Evolutionary conservation across 306 rosid species (phyloP), one percentile per base, ranked within the genome.

Genomic region (Luffa aegyptiaca): DNA sequence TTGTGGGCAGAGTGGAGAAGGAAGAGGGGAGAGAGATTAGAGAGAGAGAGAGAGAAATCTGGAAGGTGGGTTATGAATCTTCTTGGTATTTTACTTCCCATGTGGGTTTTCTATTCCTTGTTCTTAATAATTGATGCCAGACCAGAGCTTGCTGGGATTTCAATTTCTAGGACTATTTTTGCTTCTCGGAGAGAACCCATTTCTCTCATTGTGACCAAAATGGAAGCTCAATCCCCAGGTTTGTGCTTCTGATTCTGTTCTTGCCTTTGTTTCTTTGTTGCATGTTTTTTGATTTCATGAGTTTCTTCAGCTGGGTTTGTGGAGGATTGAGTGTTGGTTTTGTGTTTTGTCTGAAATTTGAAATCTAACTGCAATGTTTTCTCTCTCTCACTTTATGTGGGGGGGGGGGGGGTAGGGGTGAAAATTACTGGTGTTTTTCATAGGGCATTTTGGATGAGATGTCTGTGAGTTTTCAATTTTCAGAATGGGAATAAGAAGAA

Each of bases 151-250:
- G 31, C 85, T 74, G 65, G 79, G 69, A 78, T 86, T 82, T 61
- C 86, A 82, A 57, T 84, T 81, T 77, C 84, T 59, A 59, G 46
- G 18, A 80, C 81, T 76, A 31, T 51, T 77, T 45, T 55, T 31
- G 51, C 73, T 76, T 45, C 44, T 76, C 59, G 59, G 51, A 78
- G 44, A 69, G 14, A 84, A 75, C 68, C 85, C 84, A 78, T 66
- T 73, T 53, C 88, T 81, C 91, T 84, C 79, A 81, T 81, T 84
- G 79, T 84, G 69, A 57, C 86, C 49, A 83, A 81, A 81, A 85
- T 86, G 82, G 88, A 91, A 84, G 92, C 93, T 86, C 72, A 90
- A 86, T 82, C 98, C 84, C 90, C 96, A 84, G 98, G 97, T 93
- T 87, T 48, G 1, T 69, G 6, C 73, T 70, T 70, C 76, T 42